Conservation (phyloP, 257 asterid species). For the Jacaranda copaia region DNA sequence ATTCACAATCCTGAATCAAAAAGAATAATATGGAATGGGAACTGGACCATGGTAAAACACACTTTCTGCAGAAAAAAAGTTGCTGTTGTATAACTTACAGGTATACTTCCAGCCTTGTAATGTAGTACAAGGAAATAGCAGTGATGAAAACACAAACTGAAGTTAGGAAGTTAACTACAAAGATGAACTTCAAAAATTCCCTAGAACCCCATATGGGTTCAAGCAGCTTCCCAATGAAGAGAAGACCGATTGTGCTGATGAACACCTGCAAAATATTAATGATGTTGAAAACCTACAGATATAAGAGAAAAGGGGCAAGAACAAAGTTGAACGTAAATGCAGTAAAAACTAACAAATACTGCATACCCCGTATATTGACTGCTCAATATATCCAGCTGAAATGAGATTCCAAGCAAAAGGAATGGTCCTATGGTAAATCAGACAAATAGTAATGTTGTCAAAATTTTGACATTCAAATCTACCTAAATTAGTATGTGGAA, state of each 20-base stretch:
- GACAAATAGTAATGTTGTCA: constrained; percentile 26
- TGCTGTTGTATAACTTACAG: constrained; percentile 66
- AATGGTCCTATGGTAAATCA: constrained; percentile 70
- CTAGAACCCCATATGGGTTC: constrained; percentile 96
- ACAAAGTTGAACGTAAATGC: constrained; percentile 7
- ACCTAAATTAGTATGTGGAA: neutral
- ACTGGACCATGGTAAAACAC: constrained; percentile 7
- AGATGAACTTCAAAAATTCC: constrained; percentile 88
- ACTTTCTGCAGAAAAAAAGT: constrained; percentile 19
- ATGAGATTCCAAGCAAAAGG: constrained; percentile 98
- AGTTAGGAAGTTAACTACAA: constrained; percentile 80
- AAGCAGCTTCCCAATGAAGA: constrained; percentile 85
- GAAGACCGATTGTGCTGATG: constrained; percentile 77
- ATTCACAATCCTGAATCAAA: neutral
- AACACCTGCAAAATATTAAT: constrained; percentile 59
- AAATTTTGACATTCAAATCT: constrained; percentile 8
- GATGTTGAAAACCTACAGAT: constrained; percentile 5
- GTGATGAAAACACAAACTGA: constrained; percentile 79
- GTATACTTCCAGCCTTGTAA: constrained; percentile 72
- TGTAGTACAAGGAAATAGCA: constrained; percentile 80
- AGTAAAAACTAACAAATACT: constrained; percentile 7
- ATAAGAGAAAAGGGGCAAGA: constrained; percentile 14
- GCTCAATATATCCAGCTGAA: constrained; percentile 91
- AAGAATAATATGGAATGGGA: neutral
- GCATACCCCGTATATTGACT: constrained; percentile 81